These are phyloP conservation scores for Basidiobolus meristosporus DNA, from an alignment of 371 early-diverging fungal species.

Conservation along the genomic window DNA sequence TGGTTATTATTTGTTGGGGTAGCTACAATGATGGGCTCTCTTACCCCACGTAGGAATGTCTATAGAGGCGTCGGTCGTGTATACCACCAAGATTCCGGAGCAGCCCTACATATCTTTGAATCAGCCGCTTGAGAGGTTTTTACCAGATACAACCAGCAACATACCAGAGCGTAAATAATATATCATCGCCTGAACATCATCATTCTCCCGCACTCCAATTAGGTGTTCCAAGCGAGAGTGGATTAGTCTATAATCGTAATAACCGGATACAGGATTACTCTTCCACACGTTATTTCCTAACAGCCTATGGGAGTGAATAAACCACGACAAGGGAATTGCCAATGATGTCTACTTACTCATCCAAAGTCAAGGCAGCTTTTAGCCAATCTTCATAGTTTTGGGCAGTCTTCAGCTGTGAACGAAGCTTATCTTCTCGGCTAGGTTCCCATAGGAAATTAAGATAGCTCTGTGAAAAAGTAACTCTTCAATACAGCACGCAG, in stretches of 20 bases:
- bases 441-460: conserved; percentile 2
- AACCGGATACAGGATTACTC: conserved; percentile 17
- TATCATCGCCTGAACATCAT: conserved; percentile 34
- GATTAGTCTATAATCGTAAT: conserved; percentile 53
- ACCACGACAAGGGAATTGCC: conserved; percentile 1
- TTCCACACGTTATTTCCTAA: conserved; percentile 24
- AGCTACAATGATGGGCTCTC: not conserved
- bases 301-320: conserved; percentile 4
- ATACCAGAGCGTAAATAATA: conserved; percentile 30
- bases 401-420: conserved; percentile 15
- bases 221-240: conserved; percentile 25
- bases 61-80: conserved; percentile 33
- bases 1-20: not conserved
- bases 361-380: conserved; percentile 24
- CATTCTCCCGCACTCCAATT: conserved; percentile 17
- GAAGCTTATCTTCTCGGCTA: conserved; percentile 16
- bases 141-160: not conserved
- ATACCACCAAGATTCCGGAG: conserved; percentile 54
- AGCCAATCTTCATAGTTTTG: conserved; percentile 36
- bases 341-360: conserved; percentile 13
- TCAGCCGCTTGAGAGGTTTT: not conserved
- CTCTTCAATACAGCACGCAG: too few relatives aligned
- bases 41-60: conserved; percentile 32
- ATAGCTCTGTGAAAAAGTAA: too few relatives aligned
- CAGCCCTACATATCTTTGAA: conserved; percentile 12